These are phyloP conservation scores for Geotrichum australiense DNA, from an alignment of 1,139 yeast species.

Conservation along the genomic window DNA sequence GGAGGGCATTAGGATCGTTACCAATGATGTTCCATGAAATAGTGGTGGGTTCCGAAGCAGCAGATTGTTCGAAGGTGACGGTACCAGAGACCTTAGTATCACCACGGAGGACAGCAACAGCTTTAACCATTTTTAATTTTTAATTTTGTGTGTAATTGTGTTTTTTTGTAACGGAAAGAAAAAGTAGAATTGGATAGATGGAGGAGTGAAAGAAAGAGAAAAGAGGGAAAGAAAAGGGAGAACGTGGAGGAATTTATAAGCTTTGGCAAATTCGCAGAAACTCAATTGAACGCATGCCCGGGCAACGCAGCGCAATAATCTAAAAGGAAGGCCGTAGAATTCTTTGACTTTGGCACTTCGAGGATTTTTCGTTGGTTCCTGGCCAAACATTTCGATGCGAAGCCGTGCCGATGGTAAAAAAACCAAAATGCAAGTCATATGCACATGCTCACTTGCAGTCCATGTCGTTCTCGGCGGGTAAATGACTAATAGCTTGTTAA, in stretches of 20 bases:
- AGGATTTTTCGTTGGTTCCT: too few species aligned
- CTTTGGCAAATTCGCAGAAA: too few species aligned
- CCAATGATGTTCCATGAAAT: conserved; percentile 84
- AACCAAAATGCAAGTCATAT: too few species aligned
- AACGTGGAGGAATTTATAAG: conserved; percentile 1
- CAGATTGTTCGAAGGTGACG: conserved; percentile 75
- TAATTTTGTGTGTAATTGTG: not conserved
- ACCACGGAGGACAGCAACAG: conserved; percentile 87
- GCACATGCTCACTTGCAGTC: too few species aligned
- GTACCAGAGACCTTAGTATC: conserved; percentile 82
- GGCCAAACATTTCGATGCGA: too few species aligned
- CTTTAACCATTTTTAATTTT: conserved; percentile 11
- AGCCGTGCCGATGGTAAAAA: too few species aligned
- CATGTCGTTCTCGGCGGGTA: too few species aligned
- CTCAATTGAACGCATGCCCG: too few species aligned
- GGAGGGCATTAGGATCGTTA: conserved; percentile 75
- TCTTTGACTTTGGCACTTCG: too few species aligned
- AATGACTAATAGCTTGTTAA: too few species aligned
- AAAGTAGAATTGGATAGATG: not conserved
- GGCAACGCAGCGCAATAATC: too few species aligned
- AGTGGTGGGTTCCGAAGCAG: conserved; percentile 76
- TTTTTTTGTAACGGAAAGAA: not conserved
- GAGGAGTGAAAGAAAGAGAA: not conserved
- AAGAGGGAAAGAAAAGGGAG: not conserved
- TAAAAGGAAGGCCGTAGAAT: too few species aligned